Evolutionary conservation across 2,329 filamentous ascomycete species (phyloP).

Genomic region (Colletotrichum australisinense): DNA sequence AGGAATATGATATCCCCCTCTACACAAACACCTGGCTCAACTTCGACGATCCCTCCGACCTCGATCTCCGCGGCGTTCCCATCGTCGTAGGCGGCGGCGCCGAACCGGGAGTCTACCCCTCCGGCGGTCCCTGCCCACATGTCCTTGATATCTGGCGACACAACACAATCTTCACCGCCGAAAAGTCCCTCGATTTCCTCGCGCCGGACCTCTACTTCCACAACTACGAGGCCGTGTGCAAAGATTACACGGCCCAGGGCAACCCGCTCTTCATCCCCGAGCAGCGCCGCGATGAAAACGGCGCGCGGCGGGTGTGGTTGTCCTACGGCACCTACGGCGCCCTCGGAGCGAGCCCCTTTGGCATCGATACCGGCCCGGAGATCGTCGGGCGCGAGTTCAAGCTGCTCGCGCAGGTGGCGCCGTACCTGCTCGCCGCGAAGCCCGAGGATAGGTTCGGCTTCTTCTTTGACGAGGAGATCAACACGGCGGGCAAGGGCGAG

Average conservation of each 20-base stretch:
- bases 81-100: constrained; percentile 49
- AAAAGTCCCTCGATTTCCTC: constrained; percentile 55
- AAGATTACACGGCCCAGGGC: constrained; percentile 53
- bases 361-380: constrained; percentile 49
- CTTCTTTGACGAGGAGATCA: constrained; percentile 49
- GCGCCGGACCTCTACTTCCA: constrained; percentile 61
- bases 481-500: constrained; percentile 39
- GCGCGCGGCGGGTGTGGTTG: constrained; percentile 54
- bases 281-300: constrained; percentile 60
- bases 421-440: constrained; percentile 42
- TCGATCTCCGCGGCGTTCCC: constrained; percentile 47
- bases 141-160: constrained; percentile 53
- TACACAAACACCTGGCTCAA: constrained; percentile 53
- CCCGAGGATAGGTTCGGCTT: constrained; percentile 50
- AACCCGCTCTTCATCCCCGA: constrained; percentile 64
- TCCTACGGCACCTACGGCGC: constrained; percentile 53
- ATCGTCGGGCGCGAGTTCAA: constrained; percentile 44
- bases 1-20: constrained; percentile 45
- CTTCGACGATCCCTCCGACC: constrained; percentile 43
- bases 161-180: constrained; percentile 41
- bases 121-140: constrained; percentile 47
- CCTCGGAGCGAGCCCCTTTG: constrained; percentile 53
- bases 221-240: constrained; percentile 56
- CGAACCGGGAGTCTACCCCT: constrained; percentile 49
- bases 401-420: constrained; percentile 43